A percentile compares a stretch with the other conserved stretches of the same genome.
Conservation (phyloP, 2,329 filamentous ascomycete genomes). For the Xylaria sp. region DNA sequence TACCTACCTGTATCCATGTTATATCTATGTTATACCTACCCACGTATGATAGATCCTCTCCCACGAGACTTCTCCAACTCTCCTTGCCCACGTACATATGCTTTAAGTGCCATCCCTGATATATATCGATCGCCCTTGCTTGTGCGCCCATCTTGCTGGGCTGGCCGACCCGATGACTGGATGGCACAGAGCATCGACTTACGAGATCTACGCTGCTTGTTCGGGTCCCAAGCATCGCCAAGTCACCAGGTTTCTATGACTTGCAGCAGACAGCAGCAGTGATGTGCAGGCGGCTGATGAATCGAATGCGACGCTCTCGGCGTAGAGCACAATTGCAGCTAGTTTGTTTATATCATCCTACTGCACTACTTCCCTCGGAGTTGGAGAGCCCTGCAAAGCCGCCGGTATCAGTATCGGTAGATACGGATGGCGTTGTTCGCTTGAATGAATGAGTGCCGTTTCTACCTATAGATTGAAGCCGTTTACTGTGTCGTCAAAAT, state of each 20-base stretch:
- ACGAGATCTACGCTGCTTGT: constrained; percentile 27
- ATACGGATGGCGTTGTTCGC: constrained; percentile 3
- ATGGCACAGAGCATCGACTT: constrained; percentile 2
- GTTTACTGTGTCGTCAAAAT: constrained; percentile 16
- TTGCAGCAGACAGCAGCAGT: constrained; percentile 27
- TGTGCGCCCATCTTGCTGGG: constrained; percentile 17
- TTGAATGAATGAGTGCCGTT: not conserved
- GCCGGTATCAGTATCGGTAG: constrained; percentile 11
- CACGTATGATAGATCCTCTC: too few relatives aligned
- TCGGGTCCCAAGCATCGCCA: constrained; percentile 2
- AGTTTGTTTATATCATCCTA: constrained; percentile 1
- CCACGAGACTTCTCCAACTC: not conserved
- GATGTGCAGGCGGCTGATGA: constrained; percentile 16
- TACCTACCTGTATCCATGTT: too few relatives aligned
- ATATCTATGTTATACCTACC: too few relatives aligned
- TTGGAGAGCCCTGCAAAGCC: not conserved
- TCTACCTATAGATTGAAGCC: constrained; percentile 14
- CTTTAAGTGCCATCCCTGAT: constrained; percentile 14
- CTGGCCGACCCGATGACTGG: constrained; percentile 5
- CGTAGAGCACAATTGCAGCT: not conserved
- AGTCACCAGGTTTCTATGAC: constrained; percentile 1
- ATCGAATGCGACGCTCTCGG: constrained; percentile 16
- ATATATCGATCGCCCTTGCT: constrained; percentile 12
- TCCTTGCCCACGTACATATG: constrained; percentile 16
- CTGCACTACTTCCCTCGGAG: constrained; percentile 10